Percentiles rank a stretch among this genome's conserved stretches.
These are phyloP conservation scores for Alopecurus myosuroides DNA, from an alignment of 176 grass and related monocot genomes.

Conservation along the genomic window DNA sequence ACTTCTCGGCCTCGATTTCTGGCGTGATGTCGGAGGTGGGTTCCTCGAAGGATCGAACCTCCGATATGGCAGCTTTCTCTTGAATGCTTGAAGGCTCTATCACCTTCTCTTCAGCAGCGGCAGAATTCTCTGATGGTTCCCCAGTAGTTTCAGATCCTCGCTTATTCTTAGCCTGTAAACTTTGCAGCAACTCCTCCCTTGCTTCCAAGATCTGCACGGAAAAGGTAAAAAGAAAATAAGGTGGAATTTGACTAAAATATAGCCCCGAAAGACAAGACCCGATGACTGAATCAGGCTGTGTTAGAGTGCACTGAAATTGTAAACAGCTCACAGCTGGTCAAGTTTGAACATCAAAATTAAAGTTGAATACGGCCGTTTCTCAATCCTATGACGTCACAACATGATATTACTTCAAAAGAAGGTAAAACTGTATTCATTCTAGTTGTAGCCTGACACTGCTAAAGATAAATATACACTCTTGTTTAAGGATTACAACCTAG, in stretches of 20 bases:
- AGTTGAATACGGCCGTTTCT: neutral
- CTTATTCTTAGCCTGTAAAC: slow-evolving; percentile 36
- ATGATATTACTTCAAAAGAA: neutral
- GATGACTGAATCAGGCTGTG: neutral
- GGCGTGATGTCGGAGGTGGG: slow-evolving; percentile 23
- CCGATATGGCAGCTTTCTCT: neutral
- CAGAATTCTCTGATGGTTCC: slow-evolving; percentile 20
- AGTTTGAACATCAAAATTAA: neutral
- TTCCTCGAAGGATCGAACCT: slow-evolving; percentile 30
- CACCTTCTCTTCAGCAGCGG: slow-evolving; percentile 41
- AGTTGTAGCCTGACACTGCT: neutral
- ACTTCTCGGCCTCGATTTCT: slow-evolving; percentile 40
- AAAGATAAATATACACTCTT: neutral
- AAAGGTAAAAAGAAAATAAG: neutral
- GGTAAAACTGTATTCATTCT: neutral
- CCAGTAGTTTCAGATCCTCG: slow-evolving; percentile 17
- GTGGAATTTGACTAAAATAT: neutral
- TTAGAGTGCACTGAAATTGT: neutral
- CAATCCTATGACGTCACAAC: neutral
- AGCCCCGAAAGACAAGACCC: neutral
- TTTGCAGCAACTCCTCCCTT: slow-evolving; percentile 46
- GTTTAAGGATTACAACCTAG: neutral
- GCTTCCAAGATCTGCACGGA: slow-evolving; percentile 49
- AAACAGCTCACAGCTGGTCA: neutral
- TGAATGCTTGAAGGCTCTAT: slow-evolving; percentile 20